A percentile compares a stretch with the other conserved stretches of the same genome.
Evolutionary conservation across 108 stramenopile genomes (phyloP).

Genomic region (Skeletonema potamos): DNA sequence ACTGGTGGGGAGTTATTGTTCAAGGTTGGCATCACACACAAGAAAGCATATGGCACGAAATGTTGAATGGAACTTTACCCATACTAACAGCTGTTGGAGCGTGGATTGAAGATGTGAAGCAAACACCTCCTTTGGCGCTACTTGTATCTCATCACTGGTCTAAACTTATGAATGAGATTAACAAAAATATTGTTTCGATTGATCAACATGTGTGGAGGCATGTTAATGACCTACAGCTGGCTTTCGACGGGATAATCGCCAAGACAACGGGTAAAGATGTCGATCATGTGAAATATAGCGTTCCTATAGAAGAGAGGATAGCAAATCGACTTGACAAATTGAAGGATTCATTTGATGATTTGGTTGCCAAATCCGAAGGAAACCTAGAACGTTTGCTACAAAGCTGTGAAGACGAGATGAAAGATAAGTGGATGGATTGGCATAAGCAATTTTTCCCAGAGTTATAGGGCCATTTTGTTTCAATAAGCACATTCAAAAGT

Average conservation of each 20-base stretch:
- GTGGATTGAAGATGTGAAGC: slow-evolving; percentile 34
- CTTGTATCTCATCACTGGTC: slow-evolving; percentile 29
- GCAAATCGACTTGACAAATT: slow-evolving; percentile 13
- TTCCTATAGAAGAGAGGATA: slow-evolving; percentile 3
- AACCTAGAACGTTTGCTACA: slow-evolving; percentile 12
- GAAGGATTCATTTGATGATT: slow-evolving; percentile 21
- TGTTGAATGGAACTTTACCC: slow-evolving; percentile 22
- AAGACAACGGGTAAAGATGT: not conserved
- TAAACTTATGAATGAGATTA: slow-evolving; percentile 10
- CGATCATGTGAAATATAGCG: not conserved
- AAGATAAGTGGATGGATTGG: slow-evolving; percentile 37
- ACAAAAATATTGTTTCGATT: slow-evolving; percentile 13
- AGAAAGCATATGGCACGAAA: slow-evolving; percentile 19
- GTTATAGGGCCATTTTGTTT: not conserved
- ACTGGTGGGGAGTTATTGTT: slow-evolving; percentile 19
- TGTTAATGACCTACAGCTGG: slow-evolving; percentile 6
- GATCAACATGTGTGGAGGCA: slow-evolving; percentile 10
- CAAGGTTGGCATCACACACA: slow-evolving; percentile 31
- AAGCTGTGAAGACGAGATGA: slow-evolving; percentile 33
- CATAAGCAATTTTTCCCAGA: slow-evolving; percentile 25
- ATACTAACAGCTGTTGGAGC: slow-evolving; percentile 11
- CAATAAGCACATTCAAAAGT: not conserved
- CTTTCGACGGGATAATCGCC: not conserved
- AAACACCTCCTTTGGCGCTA: slow-evolving; percentile 14
- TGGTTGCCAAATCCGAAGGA: slow-evolving; percentile 18